phyloP scores from a whole-genome alignment of 164 flowering plant species.

The Magnolia sinica region DNA sequence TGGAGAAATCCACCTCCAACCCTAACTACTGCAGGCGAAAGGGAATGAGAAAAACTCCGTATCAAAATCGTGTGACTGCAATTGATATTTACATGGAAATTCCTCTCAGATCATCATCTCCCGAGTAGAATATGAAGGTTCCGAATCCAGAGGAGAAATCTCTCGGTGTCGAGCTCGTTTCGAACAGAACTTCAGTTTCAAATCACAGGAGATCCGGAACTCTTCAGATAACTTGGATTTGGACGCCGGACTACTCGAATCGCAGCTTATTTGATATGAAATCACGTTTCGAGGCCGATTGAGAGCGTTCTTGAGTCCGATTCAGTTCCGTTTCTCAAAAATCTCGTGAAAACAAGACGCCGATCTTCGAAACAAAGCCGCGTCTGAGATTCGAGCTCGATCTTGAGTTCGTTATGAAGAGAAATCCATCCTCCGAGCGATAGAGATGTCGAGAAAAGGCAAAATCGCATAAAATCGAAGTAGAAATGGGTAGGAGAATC shows the following conservation, averaged over 20 bases:
- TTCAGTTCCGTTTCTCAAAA: neutral
- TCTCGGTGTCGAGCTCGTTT: neutral
- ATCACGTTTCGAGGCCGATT: neutral
- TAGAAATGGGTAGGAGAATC: too few species aligned
- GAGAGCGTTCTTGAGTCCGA: neutral
- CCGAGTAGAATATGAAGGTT: neutral
- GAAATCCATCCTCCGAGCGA: neutral
- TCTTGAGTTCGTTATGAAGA: neutral
- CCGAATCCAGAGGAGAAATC: neutral
- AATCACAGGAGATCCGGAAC: neutral
- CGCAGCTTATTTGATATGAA: neutral
- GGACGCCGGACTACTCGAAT: neutral
- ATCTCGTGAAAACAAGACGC: neutral
- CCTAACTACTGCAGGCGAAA: neutral
- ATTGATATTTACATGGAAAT: neutral
- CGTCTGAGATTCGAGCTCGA: neutral
- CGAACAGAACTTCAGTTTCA: neutral
- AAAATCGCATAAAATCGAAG: too few species aligned
- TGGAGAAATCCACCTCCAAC: neutral
- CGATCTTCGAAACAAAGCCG: neutral
- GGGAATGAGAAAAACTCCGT: neutral
- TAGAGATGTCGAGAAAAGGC: neutral
- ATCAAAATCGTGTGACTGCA: neutral
- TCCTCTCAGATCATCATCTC: neutral
- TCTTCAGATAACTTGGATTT: neutral